Base-by-base conservation (phyloP, 441 rosid genomes). In the Pelargonium cotyledonis region DNA sequence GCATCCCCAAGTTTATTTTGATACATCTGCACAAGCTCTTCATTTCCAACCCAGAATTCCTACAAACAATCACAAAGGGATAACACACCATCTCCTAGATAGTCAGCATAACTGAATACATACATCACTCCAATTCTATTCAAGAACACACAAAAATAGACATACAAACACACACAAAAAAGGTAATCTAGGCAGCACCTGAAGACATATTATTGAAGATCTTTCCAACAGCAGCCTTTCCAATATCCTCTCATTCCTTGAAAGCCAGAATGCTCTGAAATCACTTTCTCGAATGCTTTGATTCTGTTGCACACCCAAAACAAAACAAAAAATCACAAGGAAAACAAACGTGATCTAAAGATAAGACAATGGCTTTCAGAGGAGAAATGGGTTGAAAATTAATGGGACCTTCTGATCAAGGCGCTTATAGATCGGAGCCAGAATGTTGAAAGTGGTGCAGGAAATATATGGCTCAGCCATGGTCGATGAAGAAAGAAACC, bases 31-130 rank as follows among this genome's bases (percentile, higher is more conserved):
- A 90, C 97, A 68, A 89, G 86, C 76, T 90, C 98, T 65, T 89
- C 88, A 72, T 86, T 93, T 41, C 86, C 92, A 65, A 90, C 85
- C 98, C 97, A 93, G 77, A 93, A 85, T 80, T 90, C 98, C 97
- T 93, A 70, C 43, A 1, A 49, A 49, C 57, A 11, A 49, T 12
- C 38, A 31, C 38, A 31, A 31, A 31, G 38, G 38, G 38, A 31
- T 31, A 31, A 5, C 38, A 31, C 38, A 31, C 5, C 38, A 31
- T 3, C 38, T 31, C 38, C 38, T 21, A 21, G 23, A 0, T 31
- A 31, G 38, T 31, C 38, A 31, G 38, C 38, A 31, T 4, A 31
- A 31, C 38, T 4, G 38, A 31, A 31, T 31, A 31, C 38, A 31
- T 5, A 31, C 38, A 31, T 31, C 38, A 31, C 38, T 31, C 38